Percentiles rank a stretch among this genome's conserved stretches.
These are phyloP conservation scores for Carex myosuroides DNA, from an alignment of 176 grass and related monocot species.

Conservation along the genomic window DNA sequence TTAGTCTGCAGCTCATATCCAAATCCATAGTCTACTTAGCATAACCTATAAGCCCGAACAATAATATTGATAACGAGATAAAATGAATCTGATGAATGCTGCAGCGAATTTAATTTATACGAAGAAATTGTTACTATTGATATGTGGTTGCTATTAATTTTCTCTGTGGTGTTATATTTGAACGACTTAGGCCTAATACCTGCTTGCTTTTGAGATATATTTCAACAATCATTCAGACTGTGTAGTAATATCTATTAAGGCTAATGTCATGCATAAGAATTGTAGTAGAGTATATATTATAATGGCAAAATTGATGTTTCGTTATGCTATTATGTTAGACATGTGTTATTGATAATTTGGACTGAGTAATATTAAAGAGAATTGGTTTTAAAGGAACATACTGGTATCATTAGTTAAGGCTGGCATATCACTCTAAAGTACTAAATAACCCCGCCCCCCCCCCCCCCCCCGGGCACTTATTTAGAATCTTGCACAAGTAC, in stretches of 20 bases:
- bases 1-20: neutral
- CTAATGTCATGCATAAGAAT: neutral
- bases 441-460: neutral
- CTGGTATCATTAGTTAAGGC: neutral
- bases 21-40: neutral
- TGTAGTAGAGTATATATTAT: neutral
- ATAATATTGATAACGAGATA: neutral
- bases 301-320: neutral
- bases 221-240: neutral
- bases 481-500: neutral
- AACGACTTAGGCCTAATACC: neutral
- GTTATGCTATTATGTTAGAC: neutral
- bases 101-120: neutral
- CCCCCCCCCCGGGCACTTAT: neutral
- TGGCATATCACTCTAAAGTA: neutral
- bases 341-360: neutral
- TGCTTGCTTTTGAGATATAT: neutral
- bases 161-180: neutral
- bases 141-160: neutral
- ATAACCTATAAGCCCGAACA: neutral
- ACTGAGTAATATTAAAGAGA: neutral
- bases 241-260: neutral
- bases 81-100: neutral
- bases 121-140: neutral
- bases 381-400: neutral